These are phyloP conservation scores for Lepidium sativum DNA, from an alignment of 345 rosid species.

Conservation along the genomic window DNA sequence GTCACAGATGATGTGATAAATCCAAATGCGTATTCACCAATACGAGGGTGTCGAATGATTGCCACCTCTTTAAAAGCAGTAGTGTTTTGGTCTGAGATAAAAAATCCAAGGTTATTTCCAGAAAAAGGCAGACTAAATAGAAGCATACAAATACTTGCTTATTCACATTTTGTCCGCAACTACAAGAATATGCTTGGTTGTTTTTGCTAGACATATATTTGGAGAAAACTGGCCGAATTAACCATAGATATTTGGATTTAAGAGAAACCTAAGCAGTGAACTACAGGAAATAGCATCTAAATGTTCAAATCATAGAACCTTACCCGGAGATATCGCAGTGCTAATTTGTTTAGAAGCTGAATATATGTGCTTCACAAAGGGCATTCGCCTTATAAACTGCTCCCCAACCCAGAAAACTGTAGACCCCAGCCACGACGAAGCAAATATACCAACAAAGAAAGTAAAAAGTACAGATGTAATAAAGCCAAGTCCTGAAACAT, in stretches of 20 bases:
- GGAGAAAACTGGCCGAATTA: neutral
- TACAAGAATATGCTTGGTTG: neutral
- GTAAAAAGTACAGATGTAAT: conserved; percentile 65
- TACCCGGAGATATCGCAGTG: conserved; percentile 82
- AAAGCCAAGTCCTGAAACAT: conserved; percentile 69
- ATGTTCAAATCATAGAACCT: neutral
- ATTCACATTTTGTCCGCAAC: neutral
- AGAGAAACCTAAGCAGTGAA: neutral
- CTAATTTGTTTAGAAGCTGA: conserved; percentile 85
- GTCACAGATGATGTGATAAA: conserved; percentile 72
- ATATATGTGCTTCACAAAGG: conserved; percentile 68
- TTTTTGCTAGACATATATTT: neutral
- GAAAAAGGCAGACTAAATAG: neutral
- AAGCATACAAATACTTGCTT: neutral
- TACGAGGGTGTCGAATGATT: conserved; percentile 79
- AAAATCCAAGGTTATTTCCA: neutral
- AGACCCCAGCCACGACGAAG: conserved; percentile 82
- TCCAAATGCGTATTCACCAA: conserved; percentile 86
- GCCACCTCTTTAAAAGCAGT: conserved; percentile 81
- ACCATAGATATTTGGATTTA: neutral
- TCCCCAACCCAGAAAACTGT: conserved; percentile 73
- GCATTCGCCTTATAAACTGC: conserved; percentile 78
- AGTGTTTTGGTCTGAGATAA: conserved; percentile 60
- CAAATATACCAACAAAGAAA: conserved; percentile 70
- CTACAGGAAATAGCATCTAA: neutral